These are phyloP conservation scores for Starmerella sp. DNA, from an alignment of 805 yeast species.

Conservation along the genomic window DNA sequence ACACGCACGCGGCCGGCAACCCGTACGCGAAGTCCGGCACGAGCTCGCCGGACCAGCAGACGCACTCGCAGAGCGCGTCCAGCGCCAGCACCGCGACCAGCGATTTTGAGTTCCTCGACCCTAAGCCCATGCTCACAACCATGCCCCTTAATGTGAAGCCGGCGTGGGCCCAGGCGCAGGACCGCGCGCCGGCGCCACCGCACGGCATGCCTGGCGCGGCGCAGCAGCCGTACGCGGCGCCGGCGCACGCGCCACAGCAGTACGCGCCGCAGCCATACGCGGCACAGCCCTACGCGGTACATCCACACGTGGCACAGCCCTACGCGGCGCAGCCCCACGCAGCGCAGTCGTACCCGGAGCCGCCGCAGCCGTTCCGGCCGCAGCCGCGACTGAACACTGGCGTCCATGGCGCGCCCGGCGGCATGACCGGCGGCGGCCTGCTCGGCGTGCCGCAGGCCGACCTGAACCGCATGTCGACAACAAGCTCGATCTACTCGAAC, in stretches of 20 bases:
- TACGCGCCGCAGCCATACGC: background rate
- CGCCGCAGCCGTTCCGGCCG: background rate
- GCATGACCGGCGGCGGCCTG: background rate
- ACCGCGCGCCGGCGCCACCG: background rate
- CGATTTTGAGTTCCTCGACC: conserved; percentile 1
- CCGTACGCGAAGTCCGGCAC: background rate
- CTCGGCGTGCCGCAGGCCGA: background rate
- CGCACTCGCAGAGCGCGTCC: conserved; percentile 1
- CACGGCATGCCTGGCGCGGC: too few relatives aligned
- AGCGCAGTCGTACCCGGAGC: background rate
- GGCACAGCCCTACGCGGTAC: background rate
- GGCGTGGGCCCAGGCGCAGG: conserved; percentile 4
- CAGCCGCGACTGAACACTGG: background rate
- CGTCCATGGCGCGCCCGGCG: background rate
- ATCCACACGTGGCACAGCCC: background rate
- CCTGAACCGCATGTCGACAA: background rate
- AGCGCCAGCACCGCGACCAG: conserved; percentile 6
- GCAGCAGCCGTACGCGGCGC: background rate
- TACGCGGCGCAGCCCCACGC: background rate
- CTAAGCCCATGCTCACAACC: background rate
- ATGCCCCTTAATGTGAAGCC: conserved; percentile 2
- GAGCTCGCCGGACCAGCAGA: background rate
- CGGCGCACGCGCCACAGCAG: background rate
- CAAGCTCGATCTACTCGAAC: conserved; percentile 14
- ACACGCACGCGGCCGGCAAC: background rate